Base-by-base conservation (phyloP, 257 asterid species). In the Leptodermis oblonga region DNA sequence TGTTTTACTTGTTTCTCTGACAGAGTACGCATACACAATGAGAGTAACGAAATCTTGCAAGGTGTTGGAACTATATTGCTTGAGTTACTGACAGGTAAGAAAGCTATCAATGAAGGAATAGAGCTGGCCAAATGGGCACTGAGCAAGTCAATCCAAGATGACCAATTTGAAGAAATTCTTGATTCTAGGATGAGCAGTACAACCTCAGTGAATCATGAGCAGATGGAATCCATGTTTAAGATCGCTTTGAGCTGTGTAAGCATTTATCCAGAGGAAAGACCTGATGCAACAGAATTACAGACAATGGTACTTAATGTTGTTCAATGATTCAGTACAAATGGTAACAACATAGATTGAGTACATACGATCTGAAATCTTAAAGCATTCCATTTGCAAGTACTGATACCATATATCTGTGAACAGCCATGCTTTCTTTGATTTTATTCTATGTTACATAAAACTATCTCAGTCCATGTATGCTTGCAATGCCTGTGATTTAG, bases 21-120 rank as follows among this genome's bases (percentile, higher is more conserved):
- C 92, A 92, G 96, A 92, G 77, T 92, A 92, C 65, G 96, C 97
- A 41, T 92, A 92, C 88, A 92, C 95, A 1, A 89, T 92, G 97
- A 89, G 95, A 75, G 83, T 92, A 33, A 87, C 97, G 14, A 82
- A 85, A 82, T 81, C 96, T 1, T 95, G 95, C 70, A 89, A 92
- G 89, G 97, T 74, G 89, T 86, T 17, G 97, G 97, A 17, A 87
- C 87, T 2, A 70, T 92, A 72, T 87, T 92, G 67, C 86, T 92
- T 39, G 96, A 92, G 74, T 80, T 92, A 70, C 43, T 92, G 52
- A 92, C 97, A 0, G 95, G 97, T 65, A 85, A 78, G 83, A 88
- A 87, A 28, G 94, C 95, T 17, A 96, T 92, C 2, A 83, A 86
- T 70, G 83, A 87, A 74, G 97, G 97, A 70, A 78, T 72, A 3